Evolutionary conservation across 2,329 filamentous ascomycete genomes (phyloP).

Genomic region (Bipolaris bicolor): DNA sequence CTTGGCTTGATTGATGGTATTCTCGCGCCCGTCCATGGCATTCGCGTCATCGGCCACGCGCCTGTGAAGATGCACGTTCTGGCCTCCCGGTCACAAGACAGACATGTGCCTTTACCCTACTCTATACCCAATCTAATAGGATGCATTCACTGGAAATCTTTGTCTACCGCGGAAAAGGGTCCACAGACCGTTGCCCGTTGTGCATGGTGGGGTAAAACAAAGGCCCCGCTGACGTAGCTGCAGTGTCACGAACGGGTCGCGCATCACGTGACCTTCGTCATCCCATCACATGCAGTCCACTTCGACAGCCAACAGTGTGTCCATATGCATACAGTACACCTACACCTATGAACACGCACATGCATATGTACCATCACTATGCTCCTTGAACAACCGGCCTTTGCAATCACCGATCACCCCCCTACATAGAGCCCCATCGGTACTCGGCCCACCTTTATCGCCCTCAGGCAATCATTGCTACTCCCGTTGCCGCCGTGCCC

Average conservation of each 20-base stretch:
- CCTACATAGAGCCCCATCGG: background rate
- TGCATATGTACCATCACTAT: background rate
- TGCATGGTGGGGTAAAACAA: slow-evolving; percentile 3
- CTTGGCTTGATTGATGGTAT: slow-evolving; percentile 28
- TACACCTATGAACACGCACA: background rate
- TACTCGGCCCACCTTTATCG: background rate
- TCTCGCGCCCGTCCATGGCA: slow-evolving; percentile 28
- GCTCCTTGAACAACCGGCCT: background rate
- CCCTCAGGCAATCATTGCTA: background rate
- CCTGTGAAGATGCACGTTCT: slow-evolving; percentile 18
- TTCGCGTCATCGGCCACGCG: slow-evolving; percentile 29
- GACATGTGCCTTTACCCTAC: background rate
- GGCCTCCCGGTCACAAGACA: background rate
- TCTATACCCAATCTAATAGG: background rate
- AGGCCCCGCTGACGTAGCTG: slow-evolving; percentile 23
- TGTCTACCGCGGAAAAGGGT: background rate
- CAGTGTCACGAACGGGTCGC: slow-evolving; percentile 23
- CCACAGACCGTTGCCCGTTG: background rate
- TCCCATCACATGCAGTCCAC: background rate
- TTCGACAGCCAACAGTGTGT: background rate
- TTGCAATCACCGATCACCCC: background rate
- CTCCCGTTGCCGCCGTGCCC: slow-evolving; percentile 3
- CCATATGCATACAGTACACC: background rate
- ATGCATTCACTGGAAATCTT: background rate
- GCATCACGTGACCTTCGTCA: slow-evolving; percentile 27